Conservation (phyloP, 2,329 filamentous ascomycete genomes). For the Colletotrichum sp. region DNA sequence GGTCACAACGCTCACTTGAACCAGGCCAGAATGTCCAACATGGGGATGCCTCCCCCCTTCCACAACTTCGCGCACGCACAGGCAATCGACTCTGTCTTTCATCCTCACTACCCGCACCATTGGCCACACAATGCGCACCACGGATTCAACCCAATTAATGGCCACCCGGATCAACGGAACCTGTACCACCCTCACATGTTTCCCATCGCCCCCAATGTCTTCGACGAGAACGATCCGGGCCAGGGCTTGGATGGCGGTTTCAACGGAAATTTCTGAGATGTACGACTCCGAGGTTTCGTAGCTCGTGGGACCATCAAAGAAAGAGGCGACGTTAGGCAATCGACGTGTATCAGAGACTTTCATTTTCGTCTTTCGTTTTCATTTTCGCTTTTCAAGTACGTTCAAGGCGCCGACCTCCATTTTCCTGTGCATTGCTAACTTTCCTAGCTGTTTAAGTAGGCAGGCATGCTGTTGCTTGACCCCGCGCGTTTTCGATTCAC, state of each 20-base stretch:
- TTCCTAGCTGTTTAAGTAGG: conserved; percentile 9
- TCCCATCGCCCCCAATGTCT: background rate
- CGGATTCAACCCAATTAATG: conserved; percentile 1
- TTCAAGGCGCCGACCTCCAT: too few species aligned
- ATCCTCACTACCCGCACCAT: background rate
- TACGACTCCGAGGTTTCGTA: background rate
- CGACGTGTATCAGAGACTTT: background rate
- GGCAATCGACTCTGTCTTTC: background rate
- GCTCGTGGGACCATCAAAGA: background rate
- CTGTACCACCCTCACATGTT: background rate
- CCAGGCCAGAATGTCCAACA: background rate
- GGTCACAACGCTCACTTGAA: background rate
- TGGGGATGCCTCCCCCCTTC: background rate
- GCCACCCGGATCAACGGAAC: background rate
- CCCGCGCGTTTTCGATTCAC: background rate
- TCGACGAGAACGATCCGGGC: background rate
- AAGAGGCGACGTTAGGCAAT: background rate
- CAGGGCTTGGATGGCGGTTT: background rate
- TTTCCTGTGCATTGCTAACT: background rate
- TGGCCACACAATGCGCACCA: background rate
- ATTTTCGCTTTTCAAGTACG: background rate
- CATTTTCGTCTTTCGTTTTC: background rate
- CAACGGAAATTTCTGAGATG: background rate
- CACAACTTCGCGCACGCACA: background rate
- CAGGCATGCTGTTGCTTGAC: background rate